Conservation (phyloP, 2,329 filamentous ascomycete genomes). For the Penicillium sp. region DNA sequence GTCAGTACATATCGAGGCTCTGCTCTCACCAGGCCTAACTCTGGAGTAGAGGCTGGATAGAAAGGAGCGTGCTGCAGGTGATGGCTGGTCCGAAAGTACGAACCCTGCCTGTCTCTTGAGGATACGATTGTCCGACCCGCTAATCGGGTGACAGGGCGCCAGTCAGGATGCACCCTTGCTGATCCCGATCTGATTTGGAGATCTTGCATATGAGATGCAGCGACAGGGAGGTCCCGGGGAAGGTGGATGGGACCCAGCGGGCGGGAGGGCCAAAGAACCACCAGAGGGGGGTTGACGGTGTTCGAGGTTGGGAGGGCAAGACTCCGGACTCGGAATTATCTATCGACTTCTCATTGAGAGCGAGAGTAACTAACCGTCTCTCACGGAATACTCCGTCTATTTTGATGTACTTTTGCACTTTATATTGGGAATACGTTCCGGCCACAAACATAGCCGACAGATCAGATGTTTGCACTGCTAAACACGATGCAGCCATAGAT, state of each 20-base stretch:
- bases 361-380: no score
- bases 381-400: no score
- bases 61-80: neutral
- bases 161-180: constrained; percentile 10
- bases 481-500: neutral
- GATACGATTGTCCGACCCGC: no score
- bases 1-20: no score
- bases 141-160: neutral
- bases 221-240: constrained; percentile 22
- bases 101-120: neutral
- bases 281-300: neutral
- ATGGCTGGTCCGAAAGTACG: neutral
- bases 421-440: neutral
- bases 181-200: constrained; percentile 19
- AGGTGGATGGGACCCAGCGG: constrained; percentile 13
- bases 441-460: neutral
- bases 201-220: constrained; percentile 26
- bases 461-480: neutral
- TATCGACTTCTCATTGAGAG: neutral
- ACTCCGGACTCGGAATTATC: neutral
- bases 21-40: neutral
- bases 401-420: neutral
- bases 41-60: neutral
- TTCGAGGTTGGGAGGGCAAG: neutral
- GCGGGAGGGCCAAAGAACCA: neutral